Base-by-base conservation (phyloP, 495 filamentous ascomycete species). In the Lasiosphaeriaceae sp. region DNA sequence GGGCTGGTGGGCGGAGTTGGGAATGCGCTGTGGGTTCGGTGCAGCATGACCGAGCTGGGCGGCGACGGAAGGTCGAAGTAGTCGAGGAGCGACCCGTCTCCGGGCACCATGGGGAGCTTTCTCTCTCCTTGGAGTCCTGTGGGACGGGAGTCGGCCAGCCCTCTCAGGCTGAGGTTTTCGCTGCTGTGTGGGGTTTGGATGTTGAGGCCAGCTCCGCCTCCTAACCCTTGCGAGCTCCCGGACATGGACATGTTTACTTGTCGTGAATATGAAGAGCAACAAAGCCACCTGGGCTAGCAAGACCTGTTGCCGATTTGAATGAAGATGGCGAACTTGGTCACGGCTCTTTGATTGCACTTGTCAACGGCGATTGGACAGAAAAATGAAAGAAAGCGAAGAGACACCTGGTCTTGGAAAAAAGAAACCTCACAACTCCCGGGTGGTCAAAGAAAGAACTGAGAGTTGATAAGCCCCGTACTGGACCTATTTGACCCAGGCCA, bases 41-140 rank as follows among this genome's bases (percentile, higher is more conserved):
- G 21, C 2, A 43, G 47, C 17, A 49, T 49, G 6, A 56, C 55
- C 2, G 60, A 58, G 43, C 52, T 58, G 19, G 60, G 60, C 24
- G 56, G 60, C 1, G 60, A 62, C 17, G 60, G 60, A 22, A 62
- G 60, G 57, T 59, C 61, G 31, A 63, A 63, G 56, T 59, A 52
- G 22, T 63, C 60, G 17, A 63, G 56, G 48, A 43, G 62, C 45
- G 45, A 47, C n/a, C 45, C 45, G 5, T 47, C 45, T 6, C 39
- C 39, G 39, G 39, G 39, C 12, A 43, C 39, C 14, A 43, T 17
- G 8, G n/a, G 7, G 7, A 43, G 39, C 39, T 43, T 43, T 3
- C 26, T 31, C 39, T 43, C 5, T 4, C 39, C 39, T 17, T 17
- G 39, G 14, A n/a, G 39, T 7, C 39, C 14, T 6, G 16, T 5